Evolutionary conservation across 257 asterid genomes (phyloP).

Genomic region (Solanum rostratum): DNA sequence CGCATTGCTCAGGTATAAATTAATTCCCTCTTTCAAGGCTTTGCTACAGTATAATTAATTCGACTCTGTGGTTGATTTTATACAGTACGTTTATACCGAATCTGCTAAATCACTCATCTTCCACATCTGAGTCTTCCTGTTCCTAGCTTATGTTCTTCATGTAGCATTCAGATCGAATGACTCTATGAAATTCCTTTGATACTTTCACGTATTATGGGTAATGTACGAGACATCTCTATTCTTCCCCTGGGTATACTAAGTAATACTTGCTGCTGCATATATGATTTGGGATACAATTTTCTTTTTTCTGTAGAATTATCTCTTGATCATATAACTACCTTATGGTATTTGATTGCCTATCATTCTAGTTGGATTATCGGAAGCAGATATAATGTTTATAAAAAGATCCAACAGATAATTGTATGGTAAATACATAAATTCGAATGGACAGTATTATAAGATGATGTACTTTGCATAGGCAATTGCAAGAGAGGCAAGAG

Average conservation of each 20-base stretch:
- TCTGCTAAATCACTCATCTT: background rate
- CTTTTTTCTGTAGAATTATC: background rate
- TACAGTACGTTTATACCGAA: background rate
- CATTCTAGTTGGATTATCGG: background rate
- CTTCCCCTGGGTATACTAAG: background rate
- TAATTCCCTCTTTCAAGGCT: background rate
- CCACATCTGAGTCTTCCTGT: background rate
- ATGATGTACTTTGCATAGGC: background rate
- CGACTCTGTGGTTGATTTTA: background rate
- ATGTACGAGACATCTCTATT: background rate
- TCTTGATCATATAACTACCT: background rate
- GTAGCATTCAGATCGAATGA: background rate
- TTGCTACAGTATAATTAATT: background rate
- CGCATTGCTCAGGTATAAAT: conserved; percentile 16
- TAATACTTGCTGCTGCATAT: background rate
- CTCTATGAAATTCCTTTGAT: background rate
- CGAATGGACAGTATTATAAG: background rate
- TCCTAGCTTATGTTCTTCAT: background rate
- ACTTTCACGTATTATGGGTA: background rate
- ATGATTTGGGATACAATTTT: background rate
- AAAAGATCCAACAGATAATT: background rate
- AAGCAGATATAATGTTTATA: background rate
- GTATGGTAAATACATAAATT: background rate
- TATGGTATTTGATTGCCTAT: background rate
- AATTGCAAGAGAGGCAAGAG: conserved; percentile 33